phyloP scores from a whole-genome alignment of 2,329 filamentous ascomycete species.

The Nannizziopsis arthrosporioides region DNA sequence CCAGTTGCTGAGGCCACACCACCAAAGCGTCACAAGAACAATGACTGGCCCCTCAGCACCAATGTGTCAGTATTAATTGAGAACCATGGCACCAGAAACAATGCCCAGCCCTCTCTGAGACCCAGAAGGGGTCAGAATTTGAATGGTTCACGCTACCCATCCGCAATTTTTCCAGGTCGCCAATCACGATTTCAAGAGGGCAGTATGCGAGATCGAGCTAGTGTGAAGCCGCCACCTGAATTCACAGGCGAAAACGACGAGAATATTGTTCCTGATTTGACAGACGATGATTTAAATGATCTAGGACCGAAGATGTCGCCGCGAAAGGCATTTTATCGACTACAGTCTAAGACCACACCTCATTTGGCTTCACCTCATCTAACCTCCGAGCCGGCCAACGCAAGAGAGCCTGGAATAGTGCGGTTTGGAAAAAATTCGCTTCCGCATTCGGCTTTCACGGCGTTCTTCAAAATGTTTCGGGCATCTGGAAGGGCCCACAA shows the following conservation, averaged over 20 bases:
- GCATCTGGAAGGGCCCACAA: slow-evolving; percentile 36
- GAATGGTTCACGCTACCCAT: not conserved
- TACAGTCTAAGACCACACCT: not conserved
- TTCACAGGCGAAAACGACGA: slow-evolving; percentile 43
- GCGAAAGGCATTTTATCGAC: not conserved
- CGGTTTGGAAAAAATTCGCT: slow-evolving; percentile 45
- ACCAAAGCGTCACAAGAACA: slow-evolving; percentile 34
- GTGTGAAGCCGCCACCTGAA: slow-evolving; percentile 55
- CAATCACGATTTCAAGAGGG: slow-evolving; percentile 60
- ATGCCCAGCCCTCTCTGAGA: slow-evolving; percentile 6
- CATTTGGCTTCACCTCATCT: not conserved
- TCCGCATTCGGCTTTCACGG: slow-evolving; percentile 45
- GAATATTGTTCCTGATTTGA: slow-evolving; percentile 3
- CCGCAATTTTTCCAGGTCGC: slow-evolving; percentile 10
- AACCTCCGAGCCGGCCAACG: slow-evolving; percentile 5
- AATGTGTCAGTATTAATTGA: slow-evolving; percentile 6
- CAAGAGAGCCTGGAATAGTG: slow-evolving; percentile 39
- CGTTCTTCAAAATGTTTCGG: slow-evolving; percentile 33
- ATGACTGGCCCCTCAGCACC: slow-evolving; percentile 33
- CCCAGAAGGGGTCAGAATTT: slow-evolving; percentile 9
- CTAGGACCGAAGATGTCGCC: not conserved
- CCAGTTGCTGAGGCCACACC: not conserved
- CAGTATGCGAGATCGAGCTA: slow-evolving; percentile 73
- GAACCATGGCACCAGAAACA: slow-evolving; percentile 5
- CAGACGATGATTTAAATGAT: slow-evolving; percentile 5